phyloP scores from a whole-genome alignment of 768 basidiomycete genomes.

The Hypholoma sublateritium region DNA sequence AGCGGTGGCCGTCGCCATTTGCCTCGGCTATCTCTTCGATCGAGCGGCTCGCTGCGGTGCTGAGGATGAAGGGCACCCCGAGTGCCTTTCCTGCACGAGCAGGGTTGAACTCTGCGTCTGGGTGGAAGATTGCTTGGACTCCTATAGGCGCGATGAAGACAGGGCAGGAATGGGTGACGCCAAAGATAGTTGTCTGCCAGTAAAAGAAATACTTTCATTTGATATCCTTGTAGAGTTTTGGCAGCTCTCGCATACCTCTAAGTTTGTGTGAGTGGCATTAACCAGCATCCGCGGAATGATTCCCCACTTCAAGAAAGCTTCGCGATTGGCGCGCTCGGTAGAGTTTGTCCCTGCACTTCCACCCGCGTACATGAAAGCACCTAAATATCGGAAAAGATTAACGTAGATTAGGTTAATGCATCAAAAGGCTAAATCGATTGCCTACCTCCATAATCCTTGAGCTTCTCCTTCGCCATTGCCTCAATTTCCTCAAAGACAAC shows the following conservation, averaged over 20 bases:
- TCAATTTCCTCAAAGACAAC: slow-evolving; percentile 65
- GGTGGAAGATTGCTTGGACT: slow-evolving; percentile 72
- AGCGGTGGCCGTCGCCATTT: slow-evolving; percentile 66
- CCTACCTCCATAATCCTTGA: slow-evolving; percentile 58
- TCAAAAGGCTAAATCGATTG: neutral
- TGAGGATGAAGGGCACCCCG: slow-evolving; percentile 71
- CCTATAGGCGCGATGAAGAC: slow-evolving; percentile 75
- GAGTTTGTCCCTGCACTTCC: slow-evolving; percentile 73
- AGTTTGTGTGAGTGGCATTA: slow-evolving; percentile 51
- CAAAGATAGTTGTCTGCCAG: slow-evolving; percentile 67
- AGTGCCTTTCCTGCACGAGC: slow-evolving; percentile 65
- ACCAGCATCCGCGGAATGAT: slow-evolving; percentile 84
- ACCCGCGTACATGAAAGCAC: slow-evolving; percentile 72
- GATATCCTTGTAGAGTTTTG: neutral
- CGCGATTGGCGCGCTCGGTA: slow-evolving; percentile 68
- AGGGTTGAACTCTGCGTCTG: slow-evolving; percentile 69
- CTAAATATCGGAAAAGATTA: slow-evolving; percentile 24
- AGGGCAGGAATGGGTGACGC: slow-evolving; percentile 59
- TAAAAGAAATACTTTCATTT: neutral
- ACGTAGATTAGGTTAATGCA: neutral
- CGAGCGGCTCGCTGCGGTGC: slow-evolving; percentile 68
- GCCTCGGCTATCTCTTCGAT: slow-evolving; percentile 79
- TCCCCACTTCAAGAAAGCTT: slow-evolving; percentile 62
- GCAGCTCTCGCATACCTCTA: slow-evolving; percentile 46
- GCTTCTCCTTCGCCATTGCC: slow-evolving; percentile 59